Evolutionary conservation across 495 filamentous ascomycete genomes (phyloP).

Genomic region (Pseudevernia furfuracea): DNA sequence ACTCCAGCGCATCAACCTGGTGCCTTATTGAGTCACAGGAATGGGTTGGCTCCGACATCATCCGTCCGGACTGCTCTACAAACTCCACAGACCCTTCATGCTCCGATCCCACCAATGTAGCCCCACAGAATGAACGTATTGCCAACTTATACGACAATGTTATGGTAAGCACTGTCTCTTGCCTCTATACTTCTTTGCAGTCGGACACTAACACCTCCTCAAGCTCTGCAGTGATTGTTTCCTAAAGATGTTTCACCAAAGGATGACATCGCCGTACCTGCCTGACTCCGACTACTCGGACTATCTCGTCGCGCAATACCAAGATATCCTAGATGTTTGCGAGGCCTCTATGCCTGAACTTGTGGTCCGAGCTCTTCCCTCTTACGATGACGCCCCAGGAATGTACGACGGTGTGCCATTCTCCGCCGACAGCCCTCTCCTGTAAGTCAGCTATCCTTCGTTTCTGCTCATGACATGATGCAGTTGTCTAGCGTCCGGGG

Average conservation of each 20-base stretch:
- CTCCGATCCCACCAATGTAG: conserved; percentile 11
- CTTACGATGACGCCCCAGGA: neutral
- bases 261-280: conserved; percentile 18
- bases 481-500: neutral
- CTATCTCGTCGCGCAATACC: conserved; percentile 19
- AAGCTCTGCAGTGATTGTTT: conserved; percentile 25
- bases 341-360: conserved; percentile 15
- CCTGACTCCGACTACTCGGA: conserved; percentile 22
- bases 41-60: conserved; percentile 21
- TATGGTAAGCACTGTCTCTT: conserved; percentile 12
- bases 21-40: conserved; percentile 20
- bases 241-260: conserved; percentile 16
- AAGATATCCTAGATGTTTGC: conserved; percentile 23
- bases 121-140: conserved; percentile 16
- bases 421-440: neutral
- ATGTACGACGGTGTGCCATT: neutral
- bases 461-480: neutral
- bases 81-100: conserved; percentile 14
- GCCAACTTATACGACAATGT: conserved; percentile 20
- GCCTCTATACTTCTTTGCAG: no score
- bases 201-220: neutral
- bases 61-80: conserved; percentile 18
- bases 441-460: neutral
- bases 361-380: conserved; percentile 12
- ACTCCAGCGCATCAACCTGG: neutral